These are phyloP conservation scores for Beauveria sp. DNA, from an alignment of 2,329 filamentous ascomycete genomes.

Conservation along the genomic window DNA sequence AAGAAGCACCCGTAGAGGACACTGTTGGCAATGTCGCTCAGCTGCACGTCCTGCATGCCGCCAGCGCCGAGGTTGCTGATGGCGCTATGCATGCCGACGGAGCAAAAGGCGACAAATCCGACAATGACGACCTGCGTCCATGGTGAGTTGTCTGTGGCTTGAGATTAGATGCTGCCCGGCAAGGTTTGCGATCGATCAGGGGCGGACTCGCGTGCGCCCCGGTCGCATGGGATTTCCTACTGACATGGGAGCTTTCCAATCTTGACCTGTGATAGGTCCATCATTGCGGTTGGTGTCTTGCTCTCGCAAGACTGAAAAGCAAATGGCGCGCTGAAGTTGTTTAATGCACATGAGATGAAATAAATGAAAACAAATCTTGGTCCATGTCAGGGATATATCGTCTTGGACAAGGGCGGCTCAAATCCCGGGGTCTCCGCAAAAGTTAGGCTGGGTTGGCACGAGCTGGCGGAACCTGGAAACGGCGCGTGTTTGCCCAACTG, in stretches of 20 bases:
- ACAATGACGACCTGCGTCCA: slow-evolving; percentile 18
- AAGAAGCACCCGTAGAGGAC: slow-evolving; percentile 54
- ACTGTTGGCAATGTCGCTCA: slow-evolving; percentile 14
- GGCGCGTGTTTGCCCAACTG: background rate
- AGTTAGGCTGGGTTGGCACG: too few relatives aligned
- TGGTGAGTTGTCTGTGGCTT: slow-evolving; percentile 10
- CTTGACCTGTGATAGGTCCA: background rate
- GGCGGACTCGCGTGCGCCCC: background rate
- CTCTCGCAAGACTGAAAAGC: background rate
- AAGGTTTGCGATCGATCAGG: background rate
- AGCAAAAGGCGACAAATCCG: slow-evolving; percentile 18
- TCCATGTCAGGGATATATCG: background rate
- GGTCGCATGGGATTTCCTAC: background rate
- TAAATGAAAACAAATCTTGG: background rate
- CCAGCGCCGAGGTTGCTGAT: slow-evolving; percentile 11
- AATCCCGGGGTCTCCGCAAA: background rate
- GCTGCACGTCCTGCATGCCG: slow-evolving; percentile 11
- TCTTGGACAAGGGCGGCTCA: background rate
- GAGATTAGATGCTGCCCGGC: background rate
- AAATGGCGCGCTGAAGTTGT: background rate
- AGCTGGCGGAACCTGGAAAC: too few relatives aligned
- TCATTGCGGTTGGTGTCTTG: background rate
- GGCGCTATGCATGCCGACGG: slow-evolving; percentile 19
- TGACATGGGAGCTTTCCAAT: background rate
- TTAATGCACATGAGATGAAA: background rate